Evolutionary conservation across 805 yeast species (phyloP).

Genomic region (Wickerhamomyces xylosicus): DNA sequence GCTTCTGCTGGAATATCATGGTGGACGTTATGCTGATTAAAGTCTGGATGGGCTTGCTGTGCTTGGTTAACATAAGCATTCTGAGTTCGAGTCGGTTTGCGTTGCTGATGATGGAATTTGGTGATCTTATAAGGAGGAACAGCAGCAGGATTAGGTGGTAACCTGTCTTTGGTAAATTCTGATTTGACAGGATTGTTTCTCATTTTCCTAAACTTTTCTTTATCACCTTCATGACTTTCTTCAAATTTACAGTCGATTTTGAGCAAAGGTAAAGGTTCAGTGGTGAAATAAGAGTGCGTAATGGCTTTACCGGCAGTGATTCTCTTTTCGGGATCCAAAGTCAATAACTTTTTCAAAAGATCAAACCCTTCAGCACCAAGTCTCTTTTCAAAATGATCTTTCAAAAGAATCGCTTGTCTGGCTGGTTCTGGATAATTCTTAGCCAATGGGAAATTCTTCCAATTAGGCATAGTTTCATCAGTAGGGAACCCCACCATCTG

Average conservation of each 20-base stretch:
- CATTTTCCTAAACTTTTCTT: slow-evolving; percentile 42
- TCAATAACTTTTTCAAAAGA: slow-evolving; percentile 51
- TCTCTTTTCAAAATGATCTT: slow-evolving; percentile 33
- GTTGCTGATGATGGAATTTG: too few relatives aligned
- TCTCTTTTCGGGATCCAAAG: slow-evolving; percentile 62
- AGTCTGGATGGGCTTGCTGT: too few relatives aligned
- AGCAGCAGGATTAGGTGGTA: too few relatives aligned
- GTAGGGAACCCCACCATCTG: slow-evolving; percentile 75
- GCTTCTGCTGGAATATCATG: too few relatives aligned
- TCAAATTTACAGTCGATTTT: slow-evolving; percentile 44
- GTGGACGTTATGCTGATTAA: too few relatives aligned
- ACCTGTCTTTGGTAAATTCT: too few relatives aligned
- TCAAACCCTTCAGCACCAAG: slow-evolving; percentile 34
- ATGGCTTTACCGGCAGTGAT: slow-evolving; percentile 75
- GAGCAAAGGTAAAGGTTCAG: slow-evolving; percentile 56
- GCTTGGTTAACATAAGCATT: too few relatives aligned
- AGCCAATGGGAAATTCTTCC: slow-evolving; percentile 12
- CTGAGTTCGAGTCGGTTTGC: too few relatives aligned
- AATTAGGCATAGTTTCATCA: slow-evolving; percentile 30
- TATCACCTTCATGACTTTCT: slow-evolving; percentile 86
- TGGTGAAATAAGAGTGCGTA: slow-evolving; percentile 55
- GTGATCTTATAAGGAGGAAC: too few relatives aligned
- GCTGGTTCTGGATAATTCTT: slow-evolving; percentile 10
- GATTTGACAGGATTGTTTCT: too few relatives aligned
- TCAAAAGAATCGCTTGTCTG: slow-evolving; percentile 29